Evolutionary conservation across 2,329 filamentous ascomycete genomes (phyloP).

Genomic region (Aspergillus awamori): DNA sequence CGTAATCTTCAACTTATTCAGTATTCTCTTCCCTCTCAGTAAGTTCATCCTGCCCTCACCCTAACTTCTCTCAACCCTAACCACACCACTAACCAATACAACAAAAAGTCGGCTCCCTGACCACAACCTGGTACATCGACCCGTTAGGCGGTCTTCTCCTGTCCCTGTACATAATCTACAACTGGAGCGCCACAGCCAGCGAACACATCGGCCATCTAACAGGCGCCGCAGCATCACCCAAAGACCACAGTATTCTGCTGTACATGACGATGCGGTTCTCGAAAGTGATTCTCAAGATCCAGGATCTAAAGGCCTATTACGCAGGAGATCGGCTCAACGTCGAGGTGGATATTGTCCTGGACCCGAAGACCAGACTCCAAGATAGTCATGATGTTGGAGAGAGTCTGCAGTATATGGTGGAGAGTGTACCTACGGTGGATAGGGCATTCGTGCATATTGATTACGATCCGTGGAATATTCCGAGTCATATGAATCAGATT

Average conservation of each 20-base stretch:
- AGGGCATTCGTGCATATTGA: conserved; percentile 56
- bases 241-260: conserved; percentile 74
- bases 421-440: conserved; percentile 51
- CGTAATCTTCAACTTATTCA: conserved; percentile 88
- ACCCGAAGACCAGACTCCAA: conserved; percentile 57
- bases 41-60: conserved; percentile 7
- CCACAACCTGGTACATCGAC: conserved; percentile 61
- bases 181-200: conserved; percentile 63
- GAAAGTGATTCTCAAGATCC: conserved; percentile 72
- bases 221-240: conserved; percentile 62
- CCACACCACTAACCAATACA: not conserved
- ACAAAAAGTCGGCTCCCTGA: conserved; percentile 38
- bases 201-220: conserved; percentile 66
- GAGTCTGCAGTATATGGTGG: conserved; percentile 62
- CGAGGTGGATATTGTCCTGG: conserved; percentile 65
- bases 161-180: conserved; percentile 63
- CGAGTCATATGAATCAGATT: conserved; percentile 44
- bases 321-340: conserved; percentile 65
- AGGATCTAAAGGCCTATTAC: conserved; percentile 65
- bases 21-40: conserved; percentile 79
- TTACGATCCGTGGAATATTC: conserved; percentile 49
- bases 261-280: conserved; percentile 95
- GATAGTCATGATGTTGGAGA: conserved; percentile 65
- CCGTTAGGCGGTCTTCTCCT: conserved; percentile 64
- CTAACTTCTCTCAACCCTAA: not conserved